Percentiles rank a stretch among this genome's conserved stretches.
These are phyloP conservation scores for Lachnellula arida DNA, from an alignment of 2,329 filamentous ascomycete species.

Conservation along the genomic window DNA sequence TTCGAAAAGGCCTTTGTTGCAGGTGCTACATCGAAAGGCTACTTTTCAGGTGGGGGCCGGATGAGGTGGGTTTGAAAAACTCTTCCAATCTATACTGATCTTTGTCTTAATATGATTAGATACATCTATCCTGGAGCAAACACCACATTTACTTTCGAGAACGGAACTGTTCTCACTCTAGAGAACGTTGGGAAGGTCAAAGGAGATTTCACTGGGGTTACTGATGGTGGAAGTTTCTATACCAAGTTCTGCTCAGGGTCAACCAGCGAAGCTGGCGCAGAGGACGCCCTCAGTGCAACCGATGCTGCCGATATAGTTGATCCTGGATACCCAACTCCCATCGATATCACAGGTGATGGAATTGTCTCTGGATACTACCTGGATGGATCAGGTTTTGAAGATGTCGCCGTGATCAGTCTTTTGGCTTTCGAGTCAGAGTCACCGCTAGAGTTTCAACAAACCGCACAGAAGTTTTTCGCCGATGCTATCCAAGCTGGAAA, in stretches of 20 bases:
- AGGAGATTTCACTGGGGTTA: conserved; percentile 30
- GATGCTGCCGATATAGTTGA: conserved; percentile 5
- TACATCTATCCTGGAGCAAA: conserved; percentile 37
- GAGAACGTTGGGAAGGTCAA: conserved; percentile 35
- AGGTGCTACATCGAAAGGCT: conserved; percentile 26
- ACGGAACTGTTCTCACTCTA: conserved; percentile 33
- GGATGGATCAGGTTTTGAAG: conserved; percentile 23
- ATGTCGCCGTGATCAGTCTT: conserved; percentile 30
- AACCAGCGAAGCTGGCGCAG: not conserved
- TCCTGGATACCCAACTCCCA: conserved; percentile 26
- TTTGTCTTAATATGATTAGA: conserved; percentile 1
- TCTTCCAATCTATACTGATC: not conserved
- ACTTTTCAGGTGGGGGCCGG: conserved; percentile 36
- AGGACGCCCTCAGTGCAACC: conserved; percentile 1
- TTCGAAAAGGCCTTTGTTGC: conserved; percentile 31
- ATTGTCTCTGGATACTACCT: conserved; percentile 29
- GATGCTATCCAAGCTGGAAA: conserved; percentile 44
- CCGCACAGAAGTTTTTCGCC: conserved; percentile 38
- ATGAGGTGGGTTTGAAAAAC: conserved; percentile 23
- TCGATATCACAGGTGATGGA: conserved; percentile 23
- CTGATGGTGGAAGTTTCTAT: conserved; percentile 28
- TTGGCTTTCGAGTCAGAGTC: conserved; percentile 25
- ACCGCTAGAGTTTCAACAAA: conserved; percentile 25
- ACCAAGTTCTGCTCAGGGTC: conserved; percentile 20
- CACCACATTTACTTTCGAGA: conserved; percentile 38